phyloP scores from a whole-genome alignment of 2,329 filamentous ascomycete species.

The Neophaeococcomyces aloes region DNA sequence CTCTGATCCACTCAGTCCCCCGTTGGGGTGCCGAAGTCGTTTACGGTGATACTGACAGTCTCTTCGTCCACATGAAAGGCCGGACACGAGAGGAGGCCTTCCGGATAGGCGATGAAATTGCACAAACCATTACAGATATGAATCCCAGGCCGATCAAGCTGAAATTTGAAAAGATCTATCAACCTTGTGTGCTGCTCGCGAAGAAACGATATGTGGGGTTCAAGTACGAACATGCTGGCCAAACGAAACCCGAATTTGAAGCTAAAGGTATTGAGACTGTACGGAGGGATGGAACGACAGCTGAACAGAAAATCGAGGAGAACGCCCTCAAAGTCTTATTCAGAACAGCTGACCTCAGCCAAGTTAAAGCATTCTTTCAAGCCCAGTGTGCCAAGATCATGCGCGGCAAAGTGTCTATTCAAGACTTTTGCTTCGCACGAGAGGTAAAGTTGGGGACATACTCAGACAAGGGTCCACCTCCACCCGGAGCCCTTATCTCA shows the following conservation, averaged over 20 bases:
- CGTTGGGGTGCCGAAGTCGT: conserved; percentile 93
- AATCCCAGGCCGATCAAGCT: conserved; percentile 89
- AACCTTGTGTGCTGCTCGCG: conserved; percentile 83
- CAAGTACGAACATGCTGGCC: conserved; percentile 74
- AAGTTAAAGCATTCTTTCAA: conserved; percentile 85
- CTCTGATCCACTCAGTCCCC: conserved; percentile 76
- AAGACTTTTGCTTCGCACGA: conserved; percentile 91
- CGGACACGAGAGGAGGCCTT: conserved; percentile 83
- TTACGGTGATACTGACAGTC: conserved; percentile 92
- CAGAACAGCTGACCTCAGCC: conserved; percentile 74
- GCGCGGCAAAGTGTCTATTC: conserved; percentile 73
- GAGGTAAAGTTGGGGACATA: conserved; percentile 89
- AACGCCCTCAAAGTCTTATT: conserved; percentile 82
- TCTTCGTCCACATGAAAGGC: conserved; percentile 84
- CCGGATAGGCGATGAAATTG: conserved; percentile 83
- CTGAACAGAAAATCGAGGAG: conserved; percentile 94
- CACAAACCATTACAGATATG: conserved; percentile 71
- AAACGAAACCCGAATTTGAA: conserved; percentile 78
- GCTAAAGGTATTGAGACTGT: conserved; percentile 98
- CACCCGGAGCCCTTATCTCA: conserved; percentile 80
- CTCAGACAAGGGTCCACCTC: conserved; percentile 65
- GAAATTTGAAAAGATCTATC: conserved; percentile 98
- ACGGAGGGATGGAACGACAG: conserved; percentile 83
- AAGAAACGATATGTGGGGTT: conserved; percentile 98
- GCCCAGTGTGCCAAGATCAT: conserved; percentile 86